Percentiles rank a stretch among this genome's conserved stretches.
Conservation (phyloP, 1,139 yeast species). For the Yamadazyma aaseri region DNA sequence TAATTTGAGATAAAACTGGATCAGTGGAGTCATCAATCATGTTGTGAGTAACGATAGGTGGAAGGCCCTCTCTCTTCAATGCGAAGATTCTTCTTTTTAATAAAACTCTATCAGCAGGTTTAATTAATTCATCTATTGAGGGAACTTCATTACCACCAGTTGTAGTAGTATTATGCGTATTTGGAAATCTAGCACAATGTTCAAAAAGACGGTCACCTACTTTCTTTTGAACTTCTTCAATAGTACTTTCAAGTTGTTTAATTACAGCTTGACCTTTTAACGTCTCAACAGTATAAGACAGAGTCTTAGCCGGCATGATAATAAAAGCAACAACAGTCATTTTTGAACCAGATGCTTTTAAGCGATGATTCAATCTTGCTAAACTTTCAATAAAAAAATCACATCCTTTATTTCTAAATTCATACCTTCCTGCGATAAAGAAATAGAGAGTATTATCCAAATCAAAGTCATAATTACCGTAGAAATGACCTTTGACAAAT, state of each 20-base stretch:
- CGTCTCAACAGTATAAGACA: slow-evolving; percentile 93
- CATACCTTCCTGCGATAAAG: slow-evolving; percentile 97
- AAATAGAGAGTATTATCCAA: slow-evolving; percentile 90
- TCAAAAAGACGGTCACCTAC: slow-evolving; percentile 89
- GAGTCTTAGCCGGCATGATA: slow-evolving; percentile 95
- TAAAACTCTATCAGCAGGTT: slow-evolving; percentile 84
- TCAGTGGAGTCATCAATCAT: slow-evolving; percentile 91
- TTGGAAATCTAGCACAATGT: slow-evolving; percentile 82
- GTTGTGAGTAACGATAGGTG: slow-evolving; percentile 97
- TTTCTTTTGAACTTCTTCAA: slow-evolving; percentile 81
- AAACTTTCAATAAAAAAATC: slow-evolving; percentile 92
- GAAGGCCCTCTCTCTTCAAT: slow-evolving; percentile 80
- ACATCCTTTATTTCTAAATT: slow-evolving; percentile 94
- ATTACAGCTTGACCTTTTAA: slow-evolving; percentile 95
- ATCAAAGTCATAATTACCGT: slow-evolving; percentile 94
- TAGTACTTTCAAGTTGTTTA: slow-evolving; percentile 85
- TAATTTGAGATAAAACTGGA: slow-evolving; percentile 87
- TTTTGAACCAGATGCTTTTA: slow-evolving; percentile 78
- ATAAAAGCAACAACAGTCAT: slow-evolving; percentile 97
- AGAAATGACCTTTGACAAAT: slow-evolving; percentile 94
- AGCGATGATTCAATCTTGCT: slow-evolving; percentile 85
- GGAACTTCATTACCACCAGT: slow-evolving; percentile 57
- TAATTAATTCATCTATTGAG: slow-evolving; percentile 73
- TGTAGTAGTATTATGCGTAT: slow-evolving; percentile 53
- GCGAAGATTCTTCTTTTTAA: slow-evolving; percentile 93